These are phyloP conservation scores for Spirogloea muscicola DNA, from an alignment of 139 green algal genomes.

Conservation along the genomic window DNA sequence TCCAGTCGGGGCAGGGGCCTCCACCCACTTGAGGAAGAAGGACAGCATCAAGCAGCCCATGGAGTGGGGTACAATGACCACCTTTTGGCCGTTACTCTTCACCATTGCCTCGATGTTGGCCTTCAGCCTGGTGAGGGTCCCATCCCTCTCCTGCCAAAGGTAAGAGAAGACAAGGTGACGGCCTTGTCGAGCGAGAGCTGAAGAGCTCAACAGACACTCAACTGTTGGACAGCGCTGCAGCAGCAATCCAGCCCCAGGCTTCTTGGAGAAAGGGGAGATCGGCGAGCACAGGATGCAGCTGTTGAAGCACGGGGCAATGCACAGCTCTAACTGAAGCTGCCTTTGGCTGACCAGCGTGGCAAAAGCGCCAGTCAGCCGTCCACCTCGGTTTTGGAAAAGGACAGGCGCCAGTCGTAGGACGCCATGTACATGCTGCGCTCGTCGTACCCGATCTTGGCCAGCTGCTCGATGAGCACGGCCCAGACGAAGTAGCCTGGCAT, in stretches of 20 bases:
- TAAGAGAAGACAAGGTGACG: too few relatives aligned
- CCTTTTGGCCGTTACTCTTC: conserved; percentile 50
- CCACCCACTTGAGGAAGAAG: conserved; percentile 54
- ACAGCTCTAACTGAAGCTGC: too few relatives aligned
- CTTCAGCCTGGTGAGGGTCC: conserved; percentile 62
- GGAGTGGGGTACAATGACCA: conserved; percentile 59
- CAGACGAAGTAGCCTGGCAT: conserved; percentile 42
- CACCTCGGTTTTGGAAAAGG: conserved; percentile 57
- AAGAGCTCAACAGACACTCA: too few relatives aligned
- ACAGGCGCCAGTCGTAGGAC: conserved; percentile 78
- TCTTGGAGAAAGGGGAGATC: too few relatives aligned
- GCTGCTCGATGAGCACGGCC: conserved; percentile 40
- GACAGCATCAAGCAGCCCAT: conserved; percentile 52
- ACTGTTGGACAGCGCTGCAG: too few relatives aligned
- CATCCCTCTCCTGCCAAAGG: conserved; percentile 55
- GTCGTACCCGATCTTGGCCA: conserved; percentile 59
- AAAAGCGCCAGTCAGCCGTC: too few relatives aligned
- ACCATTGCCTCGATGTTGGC: conserved; percentile 36
- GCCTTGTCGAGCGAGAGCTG: too few relatives aligned
- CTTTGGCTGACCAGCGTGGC: too few relatives aligned
- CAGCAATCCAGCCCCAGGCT: too few relatives aligned
- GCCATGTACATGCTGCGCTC: conserved; percentile 55
- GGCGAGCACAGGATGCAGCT: too few relatives aligned
- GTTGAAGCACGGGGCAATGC: too few relatives aligned
- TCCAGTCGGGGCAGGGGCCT: conserved; percentile 26